Evolutionary conservation across 148 eudicot species (phyloP), one percentile per base, ranked within the genome.

Genomic region (Tetragonia tetragonoides): DNA sequence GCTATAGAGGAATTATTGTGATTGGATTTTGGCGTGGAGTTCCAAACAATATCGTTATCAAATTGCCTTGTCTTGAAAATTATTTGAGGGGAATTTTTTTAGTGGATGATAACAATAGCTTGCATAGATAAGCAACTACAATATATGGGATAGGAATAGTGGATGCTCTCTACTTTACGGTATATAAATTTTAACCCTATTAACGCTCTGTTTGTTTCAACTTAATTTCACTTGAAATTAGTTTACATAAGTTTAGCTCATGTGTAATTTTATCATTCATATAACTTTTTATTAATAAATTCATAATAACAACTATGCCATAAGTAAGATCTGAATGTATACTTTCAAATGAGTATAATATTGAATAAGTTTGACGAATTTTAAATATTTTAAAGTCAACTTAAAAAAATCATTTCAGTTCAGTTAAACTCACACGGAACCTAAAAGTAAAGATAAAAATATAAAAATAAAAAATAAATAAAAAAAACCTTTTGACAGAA

Each of bases 101-200:
- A 7, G 75, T 53, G 62, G 46, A 54, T 54, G 41, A 72, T 28
- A 54, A 72, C 18, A 38, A 54, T 34, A 72, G 75, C 44, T 72
- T 72, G 41, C 18, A 37, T 53, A 53, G 42, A 34, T 28, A 54
- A 72, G 42, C 42, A 54, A 72, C 49, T 16, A 9, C 41, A 62
- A 62, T 71, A 24, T 28, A 37, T 40, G 7, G 59, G 12, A 70
- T 24, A 24, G 44, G 21, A 18, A 10, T n/a, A 71, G 60, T 11
- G 61, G 51, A 18, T n/a, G 73, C 24, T 14, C 49, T 71, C 74
- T 53, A 71, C 61, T 42, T 49, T 24, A 71, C 44, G 41, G 23
- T 59, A 17, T 20, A 2, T 11, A 9, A 9, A 6, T 7, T 10
- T 46, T 46, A 46, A 46, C 9, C 0, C 7, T 10, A 6, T 0